A percentile compares a stretch with the other conserved stretches of the same genome.
Evolutionary conservation across 192 early-diverging fungal species (phyloP).

Genomic region (Podila minutissima): DNA sequence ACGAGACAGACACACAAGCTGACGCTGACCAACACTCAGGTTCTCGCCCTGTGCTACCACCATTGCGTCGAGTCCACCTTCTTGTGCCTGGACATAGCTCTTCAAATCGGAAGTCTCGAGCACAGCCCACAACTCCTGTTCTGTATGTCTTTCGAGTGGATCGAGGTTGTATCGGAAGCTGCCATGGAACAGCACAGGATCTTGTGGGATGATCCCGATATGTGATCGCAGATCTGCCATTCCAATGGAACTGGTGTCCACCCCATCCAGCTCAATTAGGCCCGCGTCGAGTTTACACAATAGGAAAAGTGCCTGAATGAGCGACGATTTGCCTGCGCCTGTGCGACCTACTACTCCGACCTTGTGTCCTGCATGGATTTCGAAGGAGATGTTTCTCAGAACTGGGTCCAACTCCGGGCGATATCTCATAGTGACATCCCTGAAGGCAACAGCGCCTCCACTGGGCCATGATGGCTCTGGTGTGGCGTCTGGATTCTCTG

Average conservation of each 20-base stretch:
- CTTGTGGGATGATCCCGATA: conserved; percentile 91
- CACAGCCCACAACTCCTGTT: conserved; percentile 75
- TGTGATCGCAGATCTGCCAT: conserved; percentile 78
- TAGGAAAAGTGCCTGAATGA: conserved; percentile 80
- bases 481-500: neutral
- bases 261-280: conserved; percentile 75
- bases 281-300: conserved; percentile 77
- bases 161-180: conserved; percentile 78
- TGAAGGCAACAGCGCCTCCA: conserved; percentile 72
- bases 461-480: conserved; percentile 66
- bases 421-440: conserved; percentile 80
- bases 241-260: conserved; percentile 77
- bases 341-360: conserved; percentile 92
- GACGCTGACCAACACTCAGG: conserved; percentile 82
- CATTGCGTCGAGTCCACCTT: conserved; percentile 70
- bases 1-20: conserved; percentile 67
- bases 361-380: conserved; percentile 68
- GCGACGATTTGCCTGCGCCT: conserved; percentile 86
- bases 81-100: conserved; percentile 65
- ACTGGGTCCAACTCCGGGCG: conserved; percentile 72
- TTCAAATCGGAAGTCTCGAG: conserved; percentile 73
- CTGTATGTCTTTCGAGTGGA: conserved; percentile 63
- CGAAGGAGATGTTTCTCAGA: conserved; percentile 76
- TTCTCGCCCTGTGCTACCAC: conserved; percentile 82
- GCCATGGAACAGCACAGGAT: conserved; percentile 70